Evolutionary conservation across 805 yeast genomes (phyloP), one percentile per base, ranked within the genome.

Genomic region (Candida gorgasii): DNA sequence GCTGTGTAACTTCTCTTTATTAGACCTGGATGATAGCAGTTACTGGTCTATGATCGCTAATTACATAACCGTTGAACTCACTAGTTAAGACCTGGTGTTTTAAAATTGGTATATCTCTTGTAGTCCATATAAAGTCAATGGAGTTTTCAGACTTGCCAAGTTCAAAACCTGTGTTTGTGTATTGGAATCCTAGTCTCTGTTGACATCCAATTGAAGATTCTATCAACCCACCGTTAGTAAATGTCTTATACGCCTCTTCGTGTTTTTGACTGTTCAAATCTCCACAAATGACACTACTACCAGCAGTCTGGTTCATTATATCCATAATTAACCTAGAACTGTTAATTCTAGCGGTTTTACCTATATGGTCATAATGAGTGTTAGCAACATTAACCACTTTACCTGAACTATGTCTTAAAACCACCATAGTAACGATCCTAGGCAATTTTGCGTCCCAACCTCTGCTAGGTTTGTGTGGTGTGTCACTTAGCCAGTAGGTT

Each of bases 391-490:
- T 64, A 18, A 67, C 41, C 12, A 44, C 41, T n/a, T 55, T 43
- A 1, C 56, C 49, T 32, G 58, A 58, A 24, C 28, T 39, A 27
- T 58, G 60, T 46, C 55, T 50, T 9, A 68, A 53, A 23, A 58
- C 55, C 4, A 58, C 67, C 48, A 62, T 50, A 3, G 70, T 64
- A 2, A 67, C 69, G 13, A 72, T 66, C 45, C 80, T 58, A 6
- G 57, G 55, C 20, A 55, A 58, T 2, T 62, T 72, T 0, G 79
- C 79, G 49, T 75, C 80, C 75, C 79, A 74, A 5, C 76, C 78
- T 34, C 50, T 61, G 24, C 56, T 54, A 2, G 65, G 66, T 7
- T 15, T 32, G n/a, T 51, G 46, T 1, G 67, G 62, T 4, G 55
- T 55, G 8, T 50, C 46, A 39, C 66, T 54, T 22, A 61, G 48